Percentiles rank a stretch among this genome's conserved stretches.
Conservation (phyloP, 768 basidiomycete genomes). For the Calocybe indica region DNA sequence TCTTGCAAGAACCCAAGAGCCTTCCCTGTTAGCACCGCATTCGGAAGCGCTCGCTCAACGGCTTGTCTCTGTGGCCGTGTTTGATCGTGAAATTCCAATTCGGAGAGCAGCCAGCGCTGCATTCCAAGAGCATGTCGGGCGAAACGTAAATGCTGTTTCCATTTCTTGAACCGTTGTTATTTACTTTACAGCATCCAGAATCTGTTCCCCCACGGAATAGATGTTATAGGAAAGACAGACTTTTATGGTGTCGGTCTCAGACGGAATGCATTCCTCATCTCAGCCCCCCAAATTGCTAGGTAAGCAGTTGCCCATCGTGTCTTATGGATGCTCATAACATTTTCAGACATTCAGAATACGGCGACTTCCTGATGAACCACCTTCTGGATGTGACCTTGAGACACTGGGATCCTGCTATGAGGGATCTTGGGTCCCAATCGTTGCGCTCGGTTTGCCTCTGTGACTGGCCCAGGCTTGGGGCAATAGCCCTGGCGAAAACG, state of each 20-base stretch:
- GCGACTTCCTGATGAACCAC: slow-evolving; percentile 62
- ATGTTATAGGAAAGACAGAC: slow-evolving; percentile 86
- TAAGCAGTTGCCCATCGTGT: slow-evolving; percentile 32
- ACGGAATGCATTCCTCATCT: slow-evolving; percentile 76
- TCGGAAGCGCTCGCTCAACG: slow-evolving; percentile 59
- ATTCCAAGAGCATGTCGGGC: slow-evolving; percentile 94
- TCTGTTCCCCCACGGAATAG: slow-evolving; percentile 90
- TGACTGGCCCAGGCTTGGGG: slow-evolving; percentile 50
- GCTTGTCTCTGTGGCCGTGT: slow-evolving; percentile 77
- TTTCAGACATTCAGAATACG: slow-evolving; percentile 73
- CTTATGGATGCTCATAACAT: background rate
- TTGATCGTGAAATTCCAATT: slow-evolving; percentile 92
- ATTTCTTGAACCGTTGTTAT: background rate
- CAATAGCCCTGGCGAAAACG: slow-evolving; percentile 39
- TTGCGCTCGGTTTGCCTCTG: slow-evolving; percentile 60
- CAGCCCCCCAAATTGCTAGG: slow-evolving; percentile 85
- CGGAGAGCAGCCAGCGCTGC: slow-evolving; percentile 95
- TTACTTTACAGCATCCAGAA: slow-evolving; percentile 41
- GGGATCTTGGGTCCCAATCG: slow-evolving; percentile 72
- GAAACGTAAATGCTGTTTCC: slow-evolving; percentile 57
- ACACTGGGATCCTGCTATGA: slow-evolving; percentile 87
- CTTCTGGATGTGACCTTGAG: slow-evolving; percentile 66
- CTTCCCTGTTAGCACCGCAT: slow-evolving; percentile 51
- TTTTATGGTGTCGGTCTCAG: slow-evolving; percentile 91
- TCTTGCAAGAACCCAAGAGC: slow-evolving; percentile 72